Evolutionary conservation across 169 alveolate genomes (phyloP), one percentile per base, ranked within the genome.

Genomic region (Eimeria sp.): DNA sequence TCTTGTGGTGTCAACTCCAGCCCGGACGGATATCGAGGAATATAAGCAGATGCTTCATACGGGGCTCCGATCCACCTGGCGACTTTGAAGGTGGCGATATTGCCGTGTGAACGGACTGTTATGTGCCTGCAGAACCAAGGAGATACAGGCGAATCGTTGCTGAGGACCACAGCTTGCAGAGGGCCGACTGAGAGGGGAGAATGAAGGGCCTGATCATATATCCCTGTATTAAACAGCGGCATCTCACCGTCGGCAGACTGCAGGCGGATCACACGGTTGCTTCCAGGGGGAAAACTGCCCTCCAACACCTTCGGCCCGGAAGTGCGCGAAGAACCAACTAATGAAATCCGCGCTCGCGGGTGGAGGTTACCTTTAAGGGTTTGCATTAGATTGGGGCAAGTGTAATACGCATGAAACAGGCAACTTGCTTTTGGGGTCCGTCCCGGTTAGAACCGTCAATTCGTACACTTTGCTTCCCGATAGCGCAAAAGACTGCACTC

Each of bases 1-100:
- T 98, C 98, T 97, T 98, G 98, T n/a, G 98, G 97, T 34, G 98
- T 94, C 89, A 97, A 92, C 34, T 97, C 98, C 30, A 95, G 65
- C 67, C 95, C 97, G 45, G 97, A 97, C 45, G 97, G 97, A 51
- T 97, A 96, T 67, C 98, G 86, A 18, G 95, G 84, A 27, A 97
- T 88, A 76, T 95, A 83, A 27, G 95, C 97, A 2, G 76, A 45
- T 7, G 84, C 67, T 47, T 96, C 86, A 65, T 97, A 90, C 34
- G 98, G 98, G 80, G 49, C 82, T 30, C 98, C 98, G n/a, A 97
- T 88, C 98, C 98, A 97, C 25, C 97, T 84, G 27, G 95, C 54
- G 18, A 97, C 98, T 58, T 95, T 96, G 94, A 95, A 97, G 61
- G 82, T 93, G 11, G 91, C 83, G 18, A 95, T 89, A 30, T 34